Evolutionary conservation across 2,329 filamentous ascomycete genomes (phyloP).

Genomic region (Penicillium verrucosum): DNA sequence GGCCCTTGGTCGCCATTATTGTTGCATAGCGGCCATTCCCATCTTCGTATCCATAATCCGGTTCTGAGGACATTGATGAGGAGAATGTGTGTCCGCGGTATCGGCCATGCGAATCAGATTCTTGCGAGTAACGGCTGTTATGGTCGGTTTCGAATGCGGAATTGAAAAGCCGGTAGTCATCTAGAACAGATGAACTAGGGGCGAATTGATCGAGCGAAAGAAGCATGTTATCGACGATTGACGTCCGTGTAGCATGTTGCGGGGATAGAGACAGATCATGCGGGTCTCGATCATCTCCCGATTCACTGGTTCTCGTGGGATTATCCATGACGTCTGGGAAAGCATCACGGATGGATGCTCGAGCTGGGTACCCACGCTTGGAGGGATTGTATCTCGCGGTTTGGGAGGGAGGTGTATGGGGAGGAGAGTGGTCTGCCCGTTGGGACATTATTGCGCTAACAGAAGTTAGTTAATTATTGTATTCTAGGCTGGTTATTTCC

Average conservation of each 20-base stretch:
- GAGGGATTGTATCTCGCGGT: constrained; percentile 31
- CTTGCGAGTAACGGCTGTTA: constrained; percentile 30
- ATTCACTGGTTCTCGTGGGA: constrained; percentile 34
- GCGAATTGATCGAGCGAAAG: constrained; percentile 81
- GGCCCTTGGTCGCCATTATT: constrained; percentile 46
- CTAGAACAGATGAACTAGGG: constrained; percentile 33
- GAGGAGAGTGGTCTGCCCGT: constrained; percentile 34
- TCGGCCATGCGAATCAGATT: constrained; percentile 39
- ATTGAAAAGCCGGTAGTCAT: constrained; percentile 40
- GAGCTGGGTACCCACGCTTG: constrained; percentile 28
- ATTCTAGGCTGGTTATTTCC: constrained; percentile 4
- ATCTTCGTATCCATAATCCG: constrained; percentile 45
- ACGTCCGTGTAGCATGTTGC: constrained; percentile 76
- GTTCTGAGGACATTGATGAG: constrained; percentile 58
- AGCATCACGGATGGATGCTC: constrained; percentile 41
- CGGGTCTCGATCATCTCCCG: constrained; percentile 41
- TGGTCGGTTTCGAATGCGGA: constrained; percentile 42
- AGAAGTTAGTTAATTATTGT: constrained; percentile 13
- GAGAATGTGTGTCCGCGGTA: constrained; percentile 59
- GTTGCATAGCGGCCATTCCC: constrained; percentile 40
- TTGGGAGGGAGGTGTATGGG: constrained; percentile 41
- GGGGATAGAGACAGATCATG: constrained; percentile 83
- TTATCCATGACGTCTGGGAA: constrained; percentile 40
- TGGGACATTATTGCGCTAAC: constrained; percentile 28
- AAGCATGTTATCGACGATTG: constrained; percentile 93